A percentile compares a stretch with the other conserved stretches of the same genome.
Conservation (phyloP, 768 basidiomycete genomes). For the Lentinula aciculospora region DNA sequence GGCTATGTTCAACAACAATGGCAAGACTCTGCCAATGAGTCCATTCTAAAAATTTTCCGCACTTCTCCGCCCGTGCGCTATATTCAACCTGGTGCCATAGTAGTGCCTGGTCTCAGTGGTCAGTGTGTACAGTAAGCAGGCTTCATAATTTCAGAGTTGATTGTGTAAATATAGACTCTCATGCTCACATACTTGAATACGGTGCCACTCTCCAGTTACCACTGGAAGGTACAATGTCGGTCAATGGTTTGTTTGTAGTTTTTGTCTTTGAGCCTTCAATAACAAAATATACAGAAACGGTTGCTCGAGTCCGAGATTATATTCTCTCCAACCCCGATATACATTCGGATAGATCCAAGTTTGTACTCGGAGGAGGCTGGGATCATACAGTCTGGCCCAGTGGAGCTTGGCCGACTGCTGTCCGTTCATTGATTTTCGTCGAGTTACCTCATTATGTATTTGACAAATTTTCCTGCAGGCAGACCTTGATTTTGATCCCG, state of each 20-base stretch:
- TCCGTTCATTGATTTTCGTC: constrained; percentile 25
- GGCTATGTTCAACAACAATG: constrained; percentile 38
- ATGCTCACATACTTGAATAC: constrained; percentile 75
- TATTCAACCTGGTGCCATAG: constrained; percentile 49
- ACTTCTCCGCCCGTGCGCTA: constrained; percentile 36
- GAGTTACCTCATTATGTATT: neutral
- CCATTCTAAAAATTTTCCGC: constrained; percentile 2
- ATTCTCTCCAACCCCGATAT: constrained; percentile 55
- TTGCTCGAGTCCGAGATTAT: constrained; percentile 54
- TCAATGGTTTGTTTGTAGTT: constrained; percentile 37
- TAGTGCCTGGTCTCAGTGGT: constrained; percentile 74
- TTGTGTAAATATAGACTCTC: constrained; percentile 50
- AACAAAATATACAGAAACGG: constrained; percentile 42
- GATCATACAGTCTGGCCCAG: constrained; percentile 77
- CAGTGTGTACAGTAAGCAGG: constrained; percentile 16
- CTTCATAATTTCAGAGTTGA: no score
- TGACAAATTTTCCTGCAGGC: constrained; percentile 32
- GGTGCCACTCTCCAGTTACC: constrained; percentile 62
- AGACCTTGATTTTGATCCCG: constrained; percentile 65
- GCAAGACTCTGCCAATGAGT: constrained; percentile 15
- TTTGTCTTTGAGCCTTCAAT: neutral
- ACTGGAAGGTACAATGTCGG: constrained; percentile 54
- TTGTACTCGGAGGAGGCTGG: constrained; percentile 84
- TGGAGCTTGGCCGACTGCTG: constrained; percentile 62
- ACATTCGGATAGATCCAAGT: constrained; percentile 47